Base-by-base conservation (phyloP, 352 stramenopile species). In the Phytophthora aleatoria region DNA sequence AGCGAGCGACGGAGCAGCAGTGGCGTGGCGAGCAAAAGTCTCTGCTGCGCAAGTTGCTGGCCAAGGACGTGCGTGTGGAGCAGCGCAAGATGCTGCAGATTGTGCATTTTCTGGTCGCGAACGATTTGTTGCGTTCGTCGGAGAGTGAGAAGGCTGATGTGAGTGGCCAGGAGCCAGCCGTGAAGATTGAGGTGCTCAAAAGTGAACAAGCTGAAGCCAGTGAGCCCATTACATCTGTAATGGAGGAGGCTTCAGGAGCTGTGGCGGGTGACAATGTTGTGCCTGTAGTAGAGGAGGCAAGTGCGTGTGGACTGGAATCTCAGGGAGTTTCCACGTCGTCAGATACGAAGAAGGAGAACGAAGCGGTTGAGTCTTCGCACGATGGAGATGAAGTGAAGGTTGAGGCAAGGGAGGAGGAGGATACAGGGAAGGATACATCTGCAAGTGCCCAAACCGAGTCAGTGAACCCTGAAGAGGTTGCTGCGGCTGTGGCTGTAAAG, bases 21-120 rank as follows among this genome's bases (percentile, higher is more conserved):
- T 90, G 83, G 74, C 83, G 79, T 61, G 75, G 66, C 2, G 83
- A 91, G 49, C 72, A 89, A 16, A 77, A 74, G 16, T 92, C 86
- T 28, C 71, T 95, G 24, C 54, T 95, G 54, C 81, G 85, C 39
- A 90, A 91, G 59, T 55, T 95, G 50, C 74, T 95, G 33, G 69
- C 86, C 24, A 89, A 83, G 30, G 84, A 95, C 61, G 79, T 95
- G 24, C 58, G 72, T 53, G 52, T 73, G 12, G 86, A 95, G 73
- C 83, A 92, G 66, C 63, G 67, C 38, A 82, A 89, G 51, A 87
- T 93, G 69, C 74, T 95, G 50, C 81, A 95, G 67, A 81, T 92
- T 67, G 80, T 92, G 55, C 79, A 76, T 39, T 85, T 69, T 64
- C 55, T 93, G 33, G 79, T 92, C 3, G 54, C 64, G 39, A 78